Conservation (phyloP, 129 eudicot species). For the Tanacetum coccineum region DNA sequence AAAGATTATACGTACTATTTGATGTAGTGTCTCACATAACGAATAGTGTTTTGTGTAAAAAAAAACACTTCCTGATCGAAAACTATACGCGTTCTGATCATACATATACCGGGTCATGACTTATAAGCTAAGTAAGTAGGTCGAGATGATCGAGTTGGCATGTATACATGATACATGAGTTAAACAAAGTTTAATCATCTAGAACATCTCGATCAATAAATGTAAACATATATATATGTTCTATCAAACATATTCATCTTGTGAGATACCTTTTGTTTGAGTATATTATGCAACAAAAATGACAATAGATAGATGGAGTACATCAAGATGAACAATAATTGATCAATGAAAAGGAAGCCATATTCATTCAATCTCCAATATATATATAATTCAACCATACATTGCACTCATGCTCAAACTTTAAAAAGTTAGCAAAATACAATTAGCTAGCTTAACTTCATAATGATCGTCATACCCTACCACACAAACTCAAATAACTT, state of each 20-base stretch:
- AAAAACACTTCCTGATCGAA: neutral
- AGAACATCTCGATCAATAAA: neutral
- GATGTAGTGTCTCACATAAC: neutral
- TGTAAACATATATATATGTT: neutral
- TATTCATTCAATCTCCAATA: slow-evolving; percentile 23
- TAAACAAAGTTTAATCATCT: neutral
- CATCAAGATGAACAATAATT: slow-evolving; percentile 9
- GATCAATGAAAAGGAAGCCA: slow-evolving; percentile 12
- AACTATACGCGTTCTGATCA: neutral
- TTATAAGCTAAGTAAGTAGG: neutral
- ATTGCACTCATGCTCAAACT: slow-evolving; percentile 33
- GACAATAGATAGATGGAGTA: neutral
- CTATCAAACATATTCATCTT: neutral
- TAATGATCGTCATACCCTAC: slow-evolving; percentile 35
- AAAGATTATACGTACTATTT: neutral
- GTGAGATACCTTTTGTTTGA: neutral
- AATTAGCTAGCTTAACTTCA: slow-evolving; percentile 28
- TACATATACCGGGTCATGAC: neutral
- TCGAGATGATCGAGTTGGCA: neutral
- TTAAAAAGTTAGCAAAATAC: slow-evolving; percentile 33
- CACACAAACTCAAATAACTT: slow-evolving; percentile 27
- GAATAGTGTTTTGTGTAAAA: neutral
- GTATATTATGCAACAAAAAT: neutral
- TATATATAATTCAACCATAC: slow-evolving; percentile 21
- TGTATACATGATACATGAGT: slow-evolving; percentile 1